phyloP scores from a whole-genome alignment of 257 asterid genomes.

The Ilex aquifolium region DNA sequence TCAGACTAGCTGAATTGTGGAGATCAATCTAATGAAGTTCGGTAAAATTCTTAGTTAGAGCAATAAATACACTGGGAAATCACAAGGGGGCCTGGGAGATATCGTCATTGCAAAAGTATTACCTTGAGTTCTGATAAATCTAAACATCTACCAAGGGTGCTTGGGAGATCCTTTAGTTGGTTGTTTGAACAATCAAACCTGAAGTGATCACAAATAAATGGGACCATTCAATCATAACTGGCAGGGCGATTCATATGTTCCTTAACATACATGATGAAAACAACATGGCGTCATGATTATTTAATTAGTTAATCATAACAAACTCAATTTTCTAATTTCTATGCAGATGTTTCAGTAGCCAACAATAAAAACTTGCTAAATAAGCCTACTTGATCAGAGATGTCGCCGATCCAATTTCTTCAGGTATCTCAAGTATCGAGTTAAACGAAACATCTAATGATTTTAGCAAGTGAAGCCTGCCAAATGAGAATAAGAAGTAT shows the following conservation, averaged over 20 bases:
- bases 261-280: neutral
- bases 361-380: constrained; percentile 8
- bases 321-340: neutral
- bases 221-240: constrained; percentile 12
- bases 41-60: too few relatives aligned
- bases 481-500: constrained; percentile 9
- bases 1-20: too few relatives aligned
- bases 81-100: too few relatives aligned
- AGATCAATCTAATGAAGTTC: too few relatives aligned
- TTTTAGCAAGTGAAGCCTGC: constrained; percentile 78
- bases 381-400: constrained; percentile 78
- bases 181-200: constrained; percentile 96
- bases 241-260: constrained; percentile 14
- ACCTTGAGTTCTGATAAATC: constrained; percentile 84
- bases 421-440: constrained; percentile 56
- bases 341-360: neutral
- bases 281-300: too few relatives aligned
- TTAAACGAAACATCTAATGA: constrained; percentile 74
- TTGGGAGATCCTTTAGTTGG: constrained; percentile 59
- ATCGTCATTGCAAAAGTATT: neutral
- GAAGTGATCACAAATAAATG: constrained; percentile 17
- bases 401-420: constrained; percentile 70
- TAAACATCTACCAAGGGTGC: constrained; percentile 64
- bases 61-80: too few relatives aligned
- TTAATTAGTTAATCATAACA: too few relatives aligned